A percentile compares a stretch with the other conserved stretches of the same genome.
Evolutionary conservation across 768 basidiomycete genomes (phyloP).

Genomic region (Lepiota venenata): DNA sequence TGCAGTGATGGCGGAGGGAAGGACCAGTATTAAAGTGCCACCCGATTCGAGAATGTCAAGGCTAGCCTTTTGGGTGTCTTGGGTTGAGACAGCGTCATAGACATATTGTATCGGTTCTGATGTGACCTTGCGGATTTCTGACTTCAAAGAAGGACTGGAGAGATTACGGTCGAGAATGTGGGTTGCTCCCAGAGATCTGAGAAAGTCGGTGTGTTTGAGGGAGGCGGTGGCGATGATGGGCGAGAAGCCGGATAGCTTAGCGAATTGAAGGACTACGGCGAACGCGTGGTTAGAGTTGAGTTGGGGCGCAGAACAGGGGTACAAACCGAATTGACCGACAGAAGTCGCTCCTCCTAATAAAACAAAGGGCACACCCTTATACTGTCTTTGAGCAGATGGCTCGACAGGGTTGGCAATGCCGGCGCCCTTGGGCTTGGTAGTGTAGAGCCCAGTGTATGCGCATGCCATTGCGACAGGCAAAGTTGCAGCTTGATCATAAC

Average conservation of each 20-base stretch:
- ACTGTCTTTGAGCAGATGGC: constrained; percentile 21
- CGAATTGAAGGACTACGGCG: constrained; percentile 31
- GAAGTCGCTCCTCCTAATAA: constrained; percentile 26
- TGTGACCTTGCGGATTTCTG: constrained; percentile 20
- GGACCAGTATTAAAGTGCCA: constrained; percentile 31
- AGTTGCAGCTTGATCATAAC: constrained; percentile 37
- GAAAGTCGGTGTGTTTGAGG: constrained; percentile 21
- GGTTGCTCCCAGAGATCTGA: constrained; percentile 37
- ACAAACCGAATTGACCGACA: constrained; percentile 25
- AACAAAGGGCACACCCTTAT: constrained; percentile 27
- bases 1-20: constrained; percentile 21
- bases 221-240: constrained; percentile 40
- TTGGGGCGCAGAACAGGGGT: too few species aligned
- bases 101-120: constrained; percentile 19
- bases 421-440: constrained; percentile 18
- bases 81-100: constrained; percentile 23
- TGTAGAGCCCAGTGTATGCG: constrained; percentile 34
- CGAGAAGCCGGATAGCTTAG: constrained; percentile 32
- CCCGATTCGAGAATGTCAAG: constrained; percentile 28
- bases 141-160: constrained; percentile 3
- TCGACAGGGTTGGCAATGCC: constrained; percentile 24
- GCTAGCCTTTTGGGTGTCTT: constrained; percentile 21
- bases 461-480: constrained; percentile 37
- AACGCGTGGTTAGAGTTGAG: not conserved
- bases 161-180: constrained; percentile 32